Evolutionary conservation across 345 rosid genomes (phyloP).

Genomic region (Bruguiera parviflora): DNA sequence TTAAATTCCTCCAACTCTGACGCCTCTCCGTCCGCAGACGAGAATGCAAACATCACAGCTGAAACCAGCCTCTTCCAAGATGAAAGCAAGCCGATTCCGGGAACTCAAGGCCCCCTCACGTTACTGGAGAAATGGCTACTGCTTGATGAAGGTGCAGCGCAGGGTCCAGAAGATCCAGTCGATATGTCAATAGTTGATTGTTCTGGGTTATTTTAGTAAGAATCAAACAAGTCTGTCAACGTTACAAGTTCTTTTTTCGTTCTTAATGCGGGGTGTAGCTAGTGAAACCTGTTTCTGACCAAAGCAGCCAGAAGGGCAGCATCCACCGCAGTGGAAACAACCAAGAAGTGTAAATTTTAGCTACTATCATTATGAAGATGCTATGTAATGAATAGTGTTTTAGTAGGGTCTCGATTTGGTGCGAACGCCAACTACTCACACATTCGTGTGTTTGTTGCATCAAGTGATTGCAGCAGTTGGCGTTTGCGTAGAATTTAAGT

Average conservation of each 20-base stretch:
- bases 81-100: constrained; percentile 40
- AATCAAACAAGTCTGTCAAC: neutral
- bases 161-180: constrained; percentile 39
- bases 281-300: neutral
- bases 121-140: constrained; percentile 65
- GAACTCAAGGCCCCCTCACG: constrained; percentile 40
- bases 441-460: no score
- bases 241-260: neutral
- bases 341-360: constrained; percentile 19
- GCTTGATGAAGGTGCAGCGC: constrained; percentile 51
- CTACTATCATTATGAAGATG: neutral
- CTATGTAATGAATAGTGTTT: neutral
- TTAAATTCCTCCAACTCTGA: constrained; percentile 46
- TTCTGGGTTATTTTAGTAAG: constrained; percentile 28
- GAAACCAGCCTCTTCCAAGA: constrained; percentile 39
- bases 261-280: neutral
- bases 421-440: no score
- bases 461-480: no score
- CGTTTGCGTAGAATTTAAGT: no score
- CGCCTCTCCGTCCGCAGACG: constrained; percentile 39
- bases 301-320: constrained; percentile 1
- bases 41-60: constrained; percentile 14
- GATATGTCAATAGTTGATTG: constrained; percentile 38
- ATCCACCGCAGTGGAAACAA: constrained; percentile 5
- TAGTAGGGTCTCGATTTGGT: no score